phyloP scores from a whole-genome alignment of 2,329 filamentous ascomycete species.

The Fusarium metavorans region DNA sequence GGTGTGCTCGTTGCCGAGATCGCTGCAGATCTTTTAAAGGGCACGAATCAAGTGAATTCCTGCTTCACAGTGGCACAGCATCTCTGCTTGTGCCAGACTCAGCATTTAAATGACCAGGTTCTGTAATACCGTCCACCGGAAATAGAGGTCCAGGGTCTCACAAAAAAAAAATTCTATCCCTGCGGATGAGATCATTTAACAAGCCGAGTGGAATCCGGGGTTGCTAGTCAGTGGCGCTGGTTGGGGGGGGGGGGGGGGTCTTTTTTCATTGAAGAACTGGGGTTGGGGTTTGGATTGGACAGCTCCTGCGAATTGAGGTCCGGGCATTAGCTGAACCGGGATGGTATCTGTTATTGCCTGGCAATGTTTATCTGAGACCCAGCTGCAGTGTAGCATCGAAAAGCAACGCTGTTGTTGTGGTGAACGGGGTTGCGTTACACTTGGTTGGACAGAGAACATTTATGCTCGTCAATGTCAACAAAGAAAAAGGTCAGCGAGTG shows the following conservation, averaged over 20 bases:
- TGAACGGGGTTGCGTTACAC: slow-evolving; percentile 7
- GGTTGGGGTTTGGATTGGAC: not conserved
- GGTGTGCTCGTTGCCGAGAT: slow-evolving; percentile 5
- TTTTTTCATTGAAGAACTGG: not conserved
- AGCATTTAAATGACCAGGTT: not conserved
- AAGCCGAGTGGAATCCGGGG: slow-evolving; percentile 29
- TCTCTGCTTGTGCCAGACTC: not conserved
- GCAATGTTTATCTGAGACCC: not conserved
- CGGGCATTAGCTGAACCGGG: not conserved
- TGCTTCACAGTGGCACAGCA: not conserved
- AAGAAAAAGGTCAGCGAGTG: not conserved
- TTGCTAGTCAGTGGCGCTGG: not conserved
- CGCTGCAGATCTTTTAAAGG: slow-evolving; percentile 2
- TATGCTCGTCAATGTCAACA: not conserved
- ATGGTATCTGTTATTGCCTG: not conserved
- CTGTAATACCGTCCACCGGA: not conserved
- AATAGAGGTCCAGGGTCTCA: slow-evolving; percentile 6
- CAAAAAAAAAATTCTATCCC: not conserved
- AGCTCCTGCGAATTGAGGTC: not conserved
- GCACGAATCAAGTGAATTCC: not conserved
- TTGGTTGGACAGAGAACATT: not conserved
- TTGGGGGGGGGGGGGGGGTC: slow-evolving; percentile 12
- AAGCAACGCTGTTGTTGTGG: slow-evolving; percentile 29
- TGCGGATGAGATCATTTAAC: slow-evolving; percentile 24
- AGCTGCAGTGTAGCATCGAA: not conserved